Evolutionary conservation across 345 rosid species (phyloP).

Genomic region (Triadica sebifera): DNA sequence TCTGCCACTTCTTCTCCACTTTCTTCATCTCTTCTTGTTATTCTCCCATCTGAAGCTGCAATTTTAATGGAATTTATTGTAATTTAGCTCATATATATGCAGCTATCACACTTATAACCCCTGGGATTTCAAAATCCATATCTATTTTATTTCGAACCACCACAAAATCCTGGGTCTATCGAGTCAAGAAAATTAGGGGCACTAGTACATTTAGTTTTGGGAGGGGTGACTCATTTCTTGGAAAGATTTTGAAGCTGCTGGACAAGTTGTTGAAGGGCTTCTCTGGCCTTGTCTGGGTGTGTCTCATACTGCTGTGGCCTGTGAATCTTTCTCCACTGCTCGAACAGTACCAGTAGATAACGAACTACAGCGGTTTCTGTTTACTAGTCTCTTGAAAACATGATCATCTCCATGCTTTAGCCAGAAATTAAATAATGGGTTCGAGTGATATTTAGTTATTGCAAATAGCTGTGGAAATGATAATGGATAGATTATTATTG

Average conservation of each 20-base stretch:
- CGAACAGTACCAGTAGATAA: background rate
- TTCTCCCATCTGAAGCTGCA: conserved; percentile 47
- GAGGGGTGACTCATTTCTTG: conserved; percentile 39
- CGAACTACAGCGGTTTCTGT: background rate
- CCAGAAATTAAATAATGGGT: background rate
- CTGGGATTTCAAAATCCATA: background rate
- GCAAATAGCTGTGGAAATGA: background rate
- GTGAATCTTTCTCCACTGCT: conserved; percentile 39
- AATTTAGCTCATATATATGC: no score
- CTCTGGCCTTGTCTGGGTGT: conserved; percentile 67
- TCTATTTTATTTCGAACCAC: no score
- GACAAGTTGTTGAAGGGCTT: conserved; percentile 69
- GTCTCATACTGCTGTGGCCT: conserved; percentile 46
- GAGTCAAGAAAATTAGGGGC: background rate
- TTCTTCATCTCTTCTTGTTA: conserved; percentile 39
- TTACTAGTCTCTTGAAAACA: background rate
- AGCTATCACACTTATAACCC: background rate
- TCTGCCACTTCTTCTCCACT: conserved; percentile 29
- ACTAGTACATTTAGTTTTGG: conserved; percentile 48
- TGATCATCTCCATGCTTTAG: background rate
- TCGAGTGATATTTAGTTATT: background rate
- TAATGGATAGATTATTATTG: background rate
- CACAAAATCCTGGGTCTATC: background rate
- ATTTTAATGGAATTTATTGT: background rate
- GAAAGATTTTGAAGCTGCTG: conserved; percentile 66